phyloP scores from a whole-genome alignment of 108 stramenopile genomes.

The Cylindrotheca closterium region DNA sequence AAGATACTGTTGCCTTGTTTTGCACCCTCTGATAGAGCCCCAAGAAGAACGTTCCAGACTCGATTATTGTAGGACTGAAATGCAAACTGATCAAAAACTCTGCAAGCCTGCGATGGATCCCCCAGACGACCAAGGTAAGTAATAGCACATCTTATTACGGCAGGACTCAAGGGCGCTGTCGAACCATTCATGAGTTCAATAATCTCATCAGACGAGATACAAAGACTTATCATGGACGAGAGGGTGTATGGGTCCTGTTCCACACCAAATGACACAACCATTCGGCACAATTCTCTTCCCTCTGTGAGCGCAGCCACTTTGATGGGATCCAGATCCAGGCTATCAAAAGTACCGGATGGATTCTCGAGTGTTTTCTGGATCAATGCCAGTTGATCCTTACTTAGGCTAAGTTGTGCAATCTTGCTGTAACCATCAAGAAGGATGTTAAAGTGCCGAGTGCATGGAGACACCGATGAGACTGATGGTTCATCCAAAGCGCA shows the following conservation, averaged over 20 bases:
- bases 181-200: slow-evolving; percentile 33
- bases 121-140: slow-evolving; percentile 53
- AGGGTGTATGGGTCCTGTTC: slow-evolving; percentile 57
- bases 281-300: slow-evolving; percentile 43
- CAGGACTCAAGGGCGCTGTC: slow-evolving; percentile 30
- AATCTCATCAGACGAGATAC: slow-evolving; percentile 39
- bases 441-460: slow-evolving; percentile 71
- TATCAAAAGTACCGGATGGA: too few species aligned
- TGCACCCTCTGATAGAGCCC: slow-evolving; percentile 43
- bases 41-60: slow-evolving; percentile 66
- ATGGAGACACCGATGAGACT: slow-evolving; percentile 28
- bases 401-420: not conserved
- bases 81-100: slow-evolving; percentile 49
- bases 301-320: slow-evolving; percentile 14
- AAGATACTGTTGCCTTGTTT: slow-evolving; percentile 12
- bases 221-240: slow-evolving; percentile 64
- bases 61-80: slow-evolving; percentile 28
- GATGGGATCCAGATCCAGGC: not conserved
- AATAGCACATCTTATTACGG: slow-evolving; percentile 56
- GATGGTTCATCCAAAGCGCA: slow-evolving; percentile 12
- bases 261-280: slow-evolving; percentile 42
- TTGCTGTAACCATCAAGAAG: slow-evolving; percentile 62
- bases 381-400: not conserved
- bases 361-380: too few species aligned
- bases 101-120: slow-evolving; percentile 66